phyloP scores from a whole-genome alignment of 768 basidiomycete genomes.

The Scleroderma bovista region DNA sequence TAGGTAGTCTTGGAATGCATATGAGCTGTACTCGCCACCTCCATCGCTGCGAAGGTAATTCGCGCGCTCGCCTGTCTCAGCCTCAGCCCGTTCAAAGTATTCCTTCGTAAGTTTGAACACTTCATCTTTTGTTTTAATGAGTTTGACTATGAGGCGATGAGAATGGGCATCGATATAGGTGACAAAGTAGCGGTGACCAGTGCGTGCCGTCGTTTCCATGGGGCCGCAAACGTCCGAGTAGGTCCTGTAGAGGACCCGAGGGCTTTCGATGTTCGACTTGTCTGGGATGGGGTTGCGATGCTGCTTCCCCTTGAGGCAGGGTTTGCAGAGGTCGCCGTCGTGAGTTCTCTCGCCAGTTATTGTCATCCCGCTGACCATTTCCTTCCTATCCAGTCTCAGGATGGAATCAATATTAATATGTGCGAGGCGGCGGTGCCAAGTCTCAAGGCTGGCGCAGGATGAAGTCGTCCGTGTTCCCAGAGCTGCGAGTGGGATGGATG shows the following conservation, averaged over 20 bases:
- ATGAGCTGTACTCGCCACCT: conserved; percentile 17
- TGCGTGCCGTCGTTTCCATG: conserved; percentile 4
- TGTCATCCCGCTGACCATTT: conserved; percentile 7
- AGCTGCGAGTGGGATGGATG: background rate
- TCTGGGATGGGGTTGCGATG: conserved; percentile 7
- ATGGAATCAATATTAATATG: conserved; percentile 1
- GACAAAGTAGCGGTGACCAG: conserved; percentile 12
- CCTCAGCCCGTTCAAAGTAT: conserved; percentile 9
- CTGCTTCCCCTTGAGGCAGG: conserved; percentile 23
- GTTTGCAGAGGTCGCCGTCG: too few relatives aligned
- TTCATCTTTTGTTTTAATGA: conserved; percentile 2
- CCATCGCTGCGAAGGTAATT: conserved; percentile 18
- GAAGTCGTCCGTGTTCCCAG: background rate
- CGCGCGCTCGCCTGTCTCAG: conserved; percentile 8
- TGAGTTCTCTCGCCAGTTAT: background rate
- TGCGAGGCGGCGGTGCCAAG: background rate
- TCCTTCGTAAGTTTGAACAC: conserved; percentile 9
- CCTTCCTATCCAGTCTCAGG: background rate
- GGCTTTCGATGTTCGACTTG: conserved; percentile 1
- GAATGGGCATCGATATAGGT: conserved; percentile 18
- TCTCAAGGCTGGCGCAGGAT: background rate
- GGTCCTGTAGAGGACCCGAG: background rate
- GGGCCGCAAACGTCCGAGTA: conserved; percentile 19
- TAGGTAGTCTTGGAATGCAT: conserved; percentile 12
- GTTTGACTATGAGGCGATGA: conserved; percentile 9